Conservation (phyloP, 2,329 filamentous ascomycete genomes). For the Venturia nashicola region DNA sequence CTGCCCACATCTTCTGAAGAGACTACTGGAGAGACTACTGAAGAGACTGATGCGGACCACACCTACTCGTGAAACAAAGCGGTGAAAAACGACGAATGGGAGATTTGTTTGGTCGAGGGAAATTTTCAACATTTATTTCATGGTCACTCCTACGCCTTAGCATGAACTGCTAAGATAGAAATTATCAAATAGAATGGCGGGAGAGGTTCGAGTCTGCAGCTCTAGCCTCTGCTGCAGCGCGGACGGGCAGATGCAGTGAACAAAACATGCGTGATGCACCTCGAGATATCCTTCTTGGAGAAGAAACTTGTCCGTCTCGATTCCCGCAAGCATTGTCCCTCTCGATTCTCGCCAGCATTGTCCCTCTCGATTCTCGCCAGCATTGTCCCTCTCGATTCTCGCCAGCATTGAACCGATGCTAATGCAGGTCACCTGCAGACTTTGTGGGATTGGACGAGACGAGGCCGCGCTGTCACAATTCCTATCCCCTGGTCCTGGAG, state of each 20-base stretch:
- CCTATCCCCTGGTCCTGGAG: not conserved
- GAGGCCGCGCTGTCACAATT: not conserved
- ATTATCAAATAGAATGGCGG: not conserved
- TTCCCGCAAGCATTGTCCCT: no score
- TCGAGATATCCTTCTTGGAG: not conserved
- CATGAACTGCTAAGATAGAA: not conserved
- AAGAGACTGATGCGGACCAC: not conserved
- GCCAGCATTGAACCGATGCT: constrained; percentile 1
- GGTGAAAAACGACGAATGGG: not conserved
- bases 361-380: not conserved
- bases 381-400: not conserved
- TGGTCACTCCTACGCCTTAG: not conserved
- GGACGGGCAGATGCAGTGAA: not conserved
- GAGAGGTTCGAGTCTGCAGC: not conserved
- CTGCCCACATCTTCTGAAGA: no score
- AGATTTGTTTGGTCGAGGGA: not conserved
- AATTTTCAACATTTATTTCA: not conserved
- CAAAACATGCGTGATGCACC: not conserved
- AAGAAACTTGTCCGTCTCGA: not conserved
- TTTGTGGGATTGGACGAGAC: not conserved
- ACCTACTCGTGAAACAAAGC: not conserved
- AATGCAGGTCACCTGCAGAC: not conserved
- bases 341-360: no score
- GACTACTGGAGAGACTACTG: no score
- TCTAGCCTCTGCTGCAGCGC: not conserved